phyloP scores from a whole-genome alignment of 495 filamentous ascomycete species.

The Astrothelium macrocarpum region DNA sequence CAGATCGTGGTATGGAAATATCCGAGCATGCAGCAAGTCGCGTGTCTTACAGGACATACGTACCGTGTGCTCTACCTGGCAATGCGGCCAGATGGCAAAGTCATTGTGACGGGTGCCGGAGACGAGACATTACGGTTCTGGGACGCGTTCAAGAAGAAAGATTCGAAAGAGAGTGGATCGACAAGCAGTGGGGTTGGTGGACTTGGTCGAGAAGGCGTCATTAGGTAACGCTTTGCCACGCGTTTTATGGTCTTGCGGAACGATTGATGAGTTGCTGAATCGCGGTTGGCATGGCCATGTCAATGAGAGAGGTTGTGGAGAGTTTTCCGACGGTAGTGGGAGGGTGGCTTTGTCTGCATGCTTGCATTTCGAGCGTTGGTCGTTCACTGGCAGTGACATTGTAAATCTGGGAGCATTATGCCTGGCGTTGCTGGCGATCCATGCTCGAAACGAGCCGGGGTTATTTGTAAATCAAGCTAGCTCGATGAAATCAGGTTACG shows the following conservation, averaged over 20 bases:
- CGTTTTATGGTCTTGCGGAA: neutral
- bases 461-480: neutral
- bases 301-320: neutral
- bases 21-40: slow-evolving; percentile 92
- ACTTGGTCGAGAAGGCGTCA: neutral
- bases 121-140: slow-evolving; percentile 95
- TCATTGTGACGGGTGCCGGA: slow-evolving; percentile 89
- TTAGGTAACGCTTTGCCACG: neutral
- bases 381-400: neutral
- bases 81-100: slow-evolving; percentile 91
- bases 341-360: neutral
- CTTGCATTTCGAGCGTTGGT: neutral
- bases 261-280: neutral
- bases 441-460: neutral
- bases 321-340: neutral
- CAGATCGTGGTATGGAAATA: slow-evolving; percentile 99
- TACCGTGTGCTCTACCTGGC: slow-evolving; percentile 92
- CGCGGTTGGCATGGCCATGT: neutral
- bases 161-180: slow-evolving; percentile 13
- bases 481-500: neutral
- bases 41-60: slow-evolving; percentile 88
- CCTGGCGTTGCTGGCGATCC: neutral
- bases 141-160: slow-evolving; percentile 78
- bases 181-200: neutral
- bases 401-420: neutral